Conservation (phyloP, 805 yeast species). For the Wickerhamomyces strasburgensis region DNA sequence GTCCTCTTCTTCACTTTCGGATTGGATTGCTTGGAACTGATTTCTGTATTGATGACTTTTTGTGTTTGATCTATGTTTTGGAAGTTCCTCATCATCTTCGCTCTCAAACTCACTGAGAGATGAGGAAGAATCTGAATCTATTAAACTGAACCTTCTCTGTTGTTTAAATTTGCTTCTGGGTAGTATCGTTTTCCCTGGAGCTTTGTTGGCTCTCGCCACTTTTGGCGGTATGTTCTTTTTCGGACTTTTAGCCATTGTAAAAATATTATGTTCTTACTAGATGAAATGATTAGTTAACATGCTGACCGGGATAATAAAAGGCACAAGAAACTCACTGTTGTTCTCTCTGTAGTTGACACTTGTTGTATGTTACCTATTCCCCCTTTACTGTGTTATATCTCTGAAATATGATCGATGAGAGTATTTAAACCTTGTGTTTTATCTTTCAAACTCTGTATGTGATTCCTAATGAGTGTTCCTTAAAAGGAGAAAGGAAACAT, state of each 20-base stretch:
- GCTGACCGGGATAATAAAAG: neutral
- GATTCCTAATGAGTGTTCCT: no score
- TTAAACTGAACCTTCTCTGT: conserved; percentile 39
- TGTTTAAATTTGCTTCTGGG: conserved; percentile 20
- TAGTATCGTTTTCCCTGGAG: conserved; percentile 26
- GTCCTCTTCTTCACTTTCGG: conserved; percentile 27
- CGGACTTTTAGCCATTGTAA: conserved; percentile 18
- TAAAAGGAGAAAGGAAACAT: no score
- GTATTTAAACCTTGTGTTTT: no score
- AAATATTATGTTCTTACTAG: no score
- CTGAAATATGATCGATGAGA: no score
- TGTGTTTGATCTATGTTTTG: conserved; percentile 19
- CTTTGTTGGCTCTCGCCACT: conserved; percentile 23
- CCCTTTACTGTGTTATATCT: no score
- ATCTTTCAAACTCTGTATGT: no score
- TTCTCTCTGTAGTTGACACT: no score
- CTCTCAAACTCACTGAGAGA: conserved; percentile 35
- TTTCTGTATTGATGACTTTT: conserved; percentile 7
- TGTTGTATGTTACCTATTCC: no score
- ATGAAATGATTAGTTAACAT: neutral
- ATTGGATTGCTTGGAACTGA: conserved; percentile 31
- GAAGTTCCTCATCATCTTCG: conserved; percentile 23
- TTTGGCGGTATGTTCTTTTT: conserved; percentile 21
- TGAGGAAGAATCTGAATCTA: conserved; percentile 40
- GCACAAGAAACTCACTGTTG: neutral